Evolutionary conservation across 2,329 filamentous ascomycete species (phyloP), one percentile per base, ranked within the genome.

Genomic region (Pseudocercospora eumusae): DNA sequence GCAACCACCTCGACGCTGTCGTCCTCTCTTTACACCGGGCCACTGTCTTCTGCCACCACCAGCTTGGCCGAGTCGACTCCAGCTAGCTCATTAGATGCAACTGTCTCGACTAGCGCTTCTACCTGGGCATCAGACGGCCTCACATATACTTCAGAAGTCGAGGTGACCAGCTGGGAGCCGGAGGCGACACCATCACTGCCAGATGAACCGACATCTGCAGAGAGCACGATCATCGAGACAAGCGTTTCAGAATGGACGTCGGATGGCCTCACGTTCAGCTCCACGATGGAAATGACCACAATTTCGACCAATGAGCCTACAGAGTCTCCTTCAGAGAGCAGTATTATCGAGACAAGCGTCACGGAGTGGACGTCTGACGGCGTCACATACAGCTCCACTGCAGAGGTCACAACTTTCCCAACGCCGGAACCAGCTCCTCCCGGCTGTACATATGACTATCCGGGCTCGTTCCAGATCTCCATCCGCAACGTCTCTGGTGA

Each of bases 21-120:
- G 60, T 62, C 52, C 60, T 59, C n/a, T 23, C 28, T 67, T 1
- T 74, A 73, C 61, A 71, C 68, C 18, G 73, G 71, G 20, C 71
- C 71, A 1, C 18, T 73, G 9, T 71, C 69, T 15, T 69, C 67
- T 18, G 55, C 60, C 7, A 50, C 64, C 3, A 58, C 54, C 7
- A 57, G 42, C 42, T 66, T 63, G 6, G 53, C 54, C 9, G 64
- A 62, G 4, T 57, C 63, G 20, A 56, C 40, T 25, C 2, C 52
- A 21, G 50, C 36, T 31, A 52, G 33, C 9, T 27, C 33, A 60
- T 25, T 21, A 1, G 27, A 50, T 20, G 42, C 50, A n/a, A 11
- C 21, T 33, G 27, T 27, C 27, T 20, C 27, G n/a, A 50, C 52
- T 18, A 27, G 23, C 10, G 50, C 33, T 18, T 55, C 40, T 21